Base-by-base conservation (phyloP, 306 rosid genomes). In the Quercus cerris region DNA sequence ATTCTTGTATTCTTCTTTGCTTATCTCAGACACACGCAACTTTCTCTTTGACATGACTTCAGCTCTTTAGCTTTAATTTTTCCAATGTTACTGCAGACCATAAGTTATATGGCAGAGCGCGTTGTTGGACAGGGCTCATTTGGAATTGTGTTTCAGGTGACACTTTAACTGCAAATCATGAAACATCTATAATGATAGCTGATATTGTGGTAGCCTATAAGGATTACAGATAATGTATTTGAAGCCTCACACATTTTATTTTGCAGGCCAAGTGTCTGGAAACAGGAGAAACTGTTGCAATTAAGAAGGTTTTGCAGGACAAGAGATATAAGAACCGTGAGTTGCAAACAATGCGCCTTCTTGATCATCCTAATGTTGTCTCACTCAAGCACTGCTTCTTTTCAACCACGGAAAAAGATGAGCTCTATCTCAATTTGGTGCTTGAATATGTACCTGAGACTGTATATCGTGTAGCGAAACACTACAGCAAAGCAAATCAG, bases 61-160 rank as follows among this genome's bases (percentile, higher is more conserved):
- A 27, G 54, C 33, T 30, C 44, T 41, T 55, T 67, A 54, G 10
- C 55, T n/a, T 5, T 49, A n/a, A 73, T 12, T 63, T 61, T 17
- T 59, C 28, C 64, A 8, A 31, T 77, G 52, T 74, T 79, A 69
- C 46, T 69, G 67, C 89, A 91, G 93, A 91, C 91, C 17, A 84
- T 89, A 49, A 91, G 95, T 79, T 91, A 89, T 83, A 89, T 91
- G 93, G 95, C 95, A 13, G 95, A 91, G 87, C 93, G 93, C 3
- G 84, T 87, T 70, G 93, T 89, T 57, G 95, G 93, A 51, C 93
- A 87, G 74, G 93, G 95, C 51, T 89, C 91, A 27, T 91, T 91
- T 56, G 95, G 93, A 76, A 88, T 91, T 76, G 93, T 91, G 75
- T 91, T 91, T 84, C 91, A 89, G 89, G 95, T 89, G 77, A 76